Conservation (phyloP, 75 land plant species). For the Adiantum capillusveneris region DNA sequence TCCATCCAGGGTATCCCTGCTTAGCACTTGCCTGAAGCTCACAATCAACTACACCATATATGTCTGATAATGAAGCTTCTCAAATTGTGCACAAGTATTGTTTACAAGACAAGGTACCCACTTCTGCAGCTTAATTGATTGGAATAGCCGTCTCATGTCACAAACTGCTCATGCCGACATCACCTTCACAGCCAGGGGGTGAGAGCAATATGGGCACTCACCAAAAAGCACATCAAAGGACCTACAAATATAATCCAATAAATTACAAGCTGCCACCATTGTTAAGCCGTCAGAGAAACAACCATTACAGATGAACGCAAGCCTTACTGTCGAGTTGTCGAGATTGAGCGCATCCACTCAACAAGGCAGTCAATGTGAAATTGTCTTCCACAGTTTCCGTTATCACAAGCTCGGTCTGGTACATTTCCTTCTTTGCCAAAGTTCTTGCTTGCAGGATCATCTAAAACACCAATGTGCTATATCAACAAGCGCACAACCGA, state of each 20-base stretch:
- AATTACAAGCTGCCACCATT: too few relatives aligned
- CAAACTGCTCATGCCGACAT: background rate
- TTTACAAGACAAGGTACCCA: too few relatives aligned
- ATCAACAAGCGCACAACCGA: background rate
- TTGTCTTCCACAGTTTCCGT: conserved; percentile 53
- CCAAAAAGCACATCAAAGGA: conserved; percentile 84
- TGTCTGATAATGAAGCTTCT: too few relatives aligned
- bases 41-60: too few relatives aligned
- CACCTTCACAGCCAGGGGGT: conserved; percentile 66
- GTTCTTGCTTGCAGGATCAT: background rate
- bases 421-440: conserved; percentile 43
- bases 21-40: too few relatives aligned
- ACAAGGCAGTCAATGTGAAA: conserved; percentile 73
- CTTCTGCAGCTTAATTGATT: too few relatives aligned
- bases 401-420: conserved; percentile 83
- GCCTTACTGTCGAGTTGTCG: conserved; percentile 81
- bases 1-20: too few relatives aligned
- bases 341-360: conserved; percentile 81
- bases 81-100: too few relatives aligned
- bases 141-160: too few relatives aligned
- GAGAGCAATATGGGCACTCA: conserved; percentile 82
- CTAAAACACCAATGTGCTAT: background rate
- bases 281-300: too few relatives aligned
- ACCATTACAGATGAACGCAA: too few relatives aligned
- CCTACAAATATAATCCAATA: too few relatives aligned